phyloP scores from a whole-genome alignment of 2,329 filamentous ascomycete species.

The Ustilaginoidea virens region DNA sequence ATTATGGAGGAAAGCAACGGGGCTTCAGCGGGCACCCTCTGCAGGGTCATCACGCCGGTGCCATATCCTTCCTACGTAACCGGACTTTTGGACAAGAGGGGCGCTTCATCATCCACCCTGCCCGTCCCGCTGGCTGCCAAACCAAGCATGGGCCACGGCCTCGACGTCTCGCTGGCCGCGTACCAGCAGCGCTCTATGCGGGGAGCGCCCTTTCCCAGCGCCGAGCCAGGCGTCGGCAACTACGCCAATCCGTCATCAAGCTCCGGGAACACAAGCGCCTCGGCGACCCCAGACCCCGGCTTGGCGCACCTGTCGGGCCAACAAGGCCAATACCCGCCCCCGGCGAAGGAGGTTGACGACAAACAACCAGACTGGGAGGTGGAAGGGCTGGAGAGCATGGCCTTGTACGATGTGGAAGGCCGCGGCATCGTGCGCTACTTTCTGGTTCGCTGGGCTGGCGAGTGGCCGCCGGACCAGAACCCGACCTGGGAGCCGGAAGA shows the following conservation, averaged over 20 bases:
- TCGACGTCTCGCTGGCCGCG: not conserved
- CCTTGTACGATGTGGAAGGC: constrained; percentile 20
- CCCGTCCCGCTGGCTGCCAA: not conserved
- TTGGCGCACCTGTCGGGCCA: not conserved
- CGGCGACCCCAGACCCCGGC: too few relatives aligned
- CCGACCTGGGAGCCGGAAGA: constrained; percentile 42
- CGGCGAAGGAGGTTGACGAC: constrained; percentile 1
- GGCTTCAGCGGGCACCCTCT: too few relatives aligned
- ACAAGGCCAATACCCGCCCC: constrained; percentile 1
- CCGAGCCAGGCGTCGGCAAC: too few relatives aligned
- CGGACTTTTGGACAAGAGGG: not conserved
- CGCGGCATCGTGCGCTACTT: constrained; percentile 26
- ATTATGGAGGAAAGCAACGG: not conserved
- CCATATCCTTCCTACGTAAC: constrained; percentile 2
- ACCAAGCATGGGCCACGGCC: not conserved
- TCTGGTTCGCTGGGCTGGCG: constrained; percentile 38
- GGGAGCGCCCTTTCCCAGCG: too few relatives aligned
- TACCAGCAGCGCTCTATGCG: too few relatives aligned
- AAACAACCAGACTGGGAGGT: constrained; percentile 25
- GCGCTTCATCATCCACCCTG: not conserved
- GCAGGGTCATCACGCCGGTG: constrained; percentile 2
- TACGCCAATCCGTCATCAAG: too few relatives aligned
- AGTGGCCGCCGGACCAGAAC: constrained; percentile 40
- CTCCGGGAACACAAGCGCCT: too few relatives aligned
- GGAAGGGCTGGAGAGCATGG: constrained; percentile 26